A percentile compares a stretch with the other conserved stretches of the same genome.
These are phyloP conservation scores for Fusarium nanum DNA, from an alignment of 2,329 filamentous ascomycete genomes.

Conservation along the genomic window DNA sequence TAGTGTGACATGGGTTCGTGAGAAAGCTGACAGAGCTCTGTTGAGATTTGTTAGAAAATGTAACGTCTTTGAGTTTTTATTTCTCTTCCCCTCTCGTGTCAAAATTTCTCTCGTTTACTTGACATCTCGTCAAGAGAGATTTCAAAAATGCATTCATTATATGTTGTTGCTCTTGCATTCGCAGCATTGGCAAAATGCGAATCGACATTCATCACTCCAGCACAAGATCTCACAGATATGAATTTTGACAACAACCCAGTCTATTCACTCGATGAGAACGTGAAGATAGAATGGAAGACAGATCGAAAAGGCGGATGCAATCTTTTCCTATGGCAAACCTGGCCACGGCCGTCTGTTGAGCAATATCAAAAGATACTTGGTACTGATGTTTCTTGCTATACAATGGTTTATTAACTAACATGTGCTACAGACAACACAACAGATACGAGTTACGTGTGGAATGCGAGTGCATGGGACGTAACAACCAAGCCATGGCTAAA, in stretches of 20 bases:
- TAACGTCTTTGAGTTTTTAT: neutral
- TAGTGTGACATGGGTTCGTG: slow-evolving; percentile 9
- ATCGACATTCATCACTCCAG: neutral
- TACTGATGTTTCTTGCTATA: fast-evolving
- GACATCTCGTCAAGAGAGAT: fast-evolving
- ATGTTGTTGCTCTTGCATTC: fast-evolving
- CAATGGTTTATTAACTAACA: fast-evolving
- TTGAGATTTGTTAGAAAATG: neutral
- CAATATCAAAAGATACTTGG: neutral
- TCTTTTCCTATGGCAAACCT: neutral
- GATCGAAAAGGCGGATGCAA: neutral
- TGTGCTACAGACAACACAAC: neutral
- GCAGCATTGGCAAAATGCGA: neutral
- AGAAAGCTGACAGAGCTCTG: neutral
- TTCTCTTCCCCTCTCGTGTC: neutral
- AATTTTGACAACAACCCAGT: neutral
- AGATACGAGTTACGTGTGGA: neutral
- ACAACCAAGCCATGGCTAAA: neutral
- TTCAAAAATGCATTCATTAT: fast-evolving
- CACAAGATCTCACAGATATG: fast-evolving
- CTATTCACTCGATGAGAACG: neutral
- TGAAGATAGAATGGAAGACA: slow-evolving; percentile 8
- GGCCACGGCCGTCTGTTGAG: neutral
- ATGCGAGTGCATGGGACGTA: neutral
- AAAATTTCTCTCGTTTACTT: fast-evolving